Conservation (phyloP, 1,284 basidiomycete species). For the Ceratorhiza oryzae-sativae region DNA sequence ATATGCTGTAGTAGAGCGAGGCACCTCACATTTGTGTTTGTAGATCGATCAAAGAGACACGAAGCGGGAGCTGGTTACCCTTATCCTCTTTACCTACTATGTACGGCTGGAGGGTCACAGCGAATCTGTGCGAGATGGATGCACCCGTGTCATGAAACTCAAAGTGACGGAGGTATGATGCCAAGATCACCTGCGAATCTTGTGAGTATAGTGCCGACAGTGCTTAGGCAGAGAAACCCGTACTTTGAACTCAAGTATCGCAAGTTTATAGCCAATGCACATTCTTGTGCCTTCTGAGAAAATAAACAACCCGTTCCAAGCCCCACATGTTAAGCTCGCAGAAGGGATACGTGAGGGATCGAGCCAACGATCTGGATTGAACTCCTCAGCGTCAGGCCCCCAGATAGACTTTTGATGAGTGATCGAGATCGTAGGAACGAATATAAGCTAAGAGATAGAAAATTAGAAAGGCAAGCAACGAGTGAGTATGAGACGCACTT, state of each 20-base stretch:
- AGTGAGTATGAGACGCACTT: constrained; percentile 39
- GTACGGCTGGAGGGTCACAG: constrained; percentile 37
- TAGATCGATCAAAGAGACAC: background rate
- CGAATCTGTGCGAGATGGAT: constrained; percentile 28
- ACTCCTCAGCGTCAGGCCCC: constrained; percentile 48
- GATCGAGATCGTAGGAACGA: constrained; percentile 46
- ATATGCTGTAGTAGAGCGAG: too few relatives aligned
- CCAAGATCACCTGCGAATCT: constrained; percentile 19
- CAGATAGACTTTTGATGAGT: constrained; percentile 47
- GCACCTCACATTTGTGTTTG: background rate
- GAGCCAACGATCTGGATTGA: constrained; percentile 44
- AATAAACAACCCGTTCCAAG: constrained; percentile 39
- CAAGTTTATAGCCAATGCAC: constrained; percentile 41
- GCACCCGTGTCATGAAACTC: constrained; percentile 39
- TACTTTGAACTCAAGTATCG: constrained; percentile 41
- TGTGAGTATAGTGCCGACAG: background rate
- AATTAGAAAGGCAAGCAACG: background rate
- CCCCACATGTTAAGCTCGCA: constrained; percentile 8
- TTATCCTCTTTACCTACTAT: constrained; percentile 29
- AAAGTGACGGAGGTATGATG: constrained; percentile 37
- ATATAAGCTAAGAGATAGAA: constrained; percentile 41
- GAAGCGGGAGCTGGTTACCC: constrained; percentile 38
- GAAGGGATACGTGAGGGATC: constrained; percentile 22
- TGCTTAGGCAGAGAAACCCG: background rate
- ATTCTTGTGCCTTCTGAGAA: constrained; percentile 40